Evolutionary conservation across 345 rosid species (phyloP).

Genomic region (Dipteronia sinensis): DNA sequence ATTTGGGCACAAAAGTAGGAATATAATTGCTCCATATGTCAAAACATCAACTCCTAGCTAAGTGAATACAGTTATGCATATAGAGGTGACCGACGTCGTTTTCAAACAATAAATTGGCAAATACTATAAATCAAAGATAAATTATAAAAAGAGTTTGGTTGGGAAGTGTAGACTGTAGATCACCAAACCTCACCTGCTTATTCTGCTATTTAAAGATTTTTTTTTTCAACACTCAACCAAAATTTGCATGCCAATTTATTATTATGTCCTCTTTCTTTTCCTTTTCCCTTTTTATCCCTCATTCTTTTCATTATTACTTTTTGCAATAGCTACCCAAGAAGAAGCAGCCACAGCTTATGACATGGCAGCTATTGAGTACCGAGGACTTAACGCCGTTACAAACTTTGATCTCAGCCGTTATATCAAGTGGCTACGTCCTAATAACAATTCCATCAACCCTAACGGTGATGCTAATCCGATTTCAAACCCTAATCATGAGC

Average conservation of each 20-base stretch:
- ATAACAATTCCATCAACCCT: slow-evolving; percentile 6
- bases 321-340: slow-evolving; percentile 79
- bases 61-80: not conserved
- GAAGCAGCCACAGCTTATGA: slow-evolving; percentile 96
- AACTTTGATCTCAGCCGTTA: slow-evolving; percentile 93
- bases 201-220: slow-evolving; percentile 17
- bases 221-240: slow-evolving; percentile 29
- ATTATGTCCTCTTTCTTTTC: not conserved
- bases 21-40: not conserved
- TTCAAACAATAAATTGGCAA: slow-evolving; percentile 4
- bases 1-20: not conserved
- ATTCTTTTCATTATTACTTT: not conserved
- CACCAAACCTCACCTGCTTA: slow-evolving; percentile 49
- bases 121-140: not conserved
- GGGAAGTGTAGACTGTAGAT: slow-evolving; percentile 36
- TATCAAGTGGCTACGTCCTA: slow-evolving; percentile 46
- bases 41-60: not conserved
- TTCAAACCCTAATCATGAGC: slow-evolving; percentile 10
- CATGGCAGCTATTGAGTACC: slow-evolving; percentile 89
- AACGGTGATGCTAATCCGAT: not conserved
- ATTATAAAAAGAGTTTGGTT: slow-evolving; percentile 28
- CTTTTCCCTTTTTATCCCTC: not conserved
- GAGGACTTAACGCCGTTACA: slow-evolving; percentile 90
- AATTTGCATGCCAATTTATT: slow-evolving; percentile 31
- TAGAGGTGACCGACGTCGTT: not conserved